Conservation (phyloP, 2,329 filamentous ascomycete species). For the Xylariaceae sp. region DNA sequence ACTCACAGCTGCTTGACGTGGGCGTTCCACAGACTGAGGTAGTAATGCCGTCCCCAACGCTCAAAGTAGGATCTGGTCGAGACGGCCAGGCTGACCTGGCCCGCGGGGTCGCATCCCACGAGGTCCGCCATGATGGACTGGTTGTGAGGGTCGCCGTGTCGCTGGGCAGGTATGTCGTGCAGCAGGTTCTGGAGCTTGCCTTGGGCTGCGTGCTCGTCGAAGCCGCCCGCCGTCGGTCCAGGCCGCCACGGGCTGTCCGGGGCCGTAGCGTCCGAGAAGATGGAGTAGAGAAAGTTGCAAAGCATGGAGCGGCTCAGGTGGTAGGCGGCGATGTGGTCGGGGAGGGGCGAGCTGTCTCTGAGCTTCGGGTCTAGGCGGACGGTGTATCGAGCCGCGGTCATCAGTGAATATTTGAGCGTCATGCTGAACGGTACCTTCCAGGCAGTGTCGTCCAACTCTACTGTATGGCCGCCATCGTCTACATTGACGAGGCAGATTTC, state of each 20-base stretch:
- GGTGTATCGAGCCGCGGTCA: too few species aligned
- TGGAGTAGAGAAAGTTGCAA: slow-evolving; percentile 39
- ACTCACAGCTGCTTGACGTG: slow-evolving; percentile 42
- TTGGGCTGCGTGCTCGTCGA: slow-evolving; percentile 8
- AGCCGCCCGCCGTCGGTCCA: too few species aligned
- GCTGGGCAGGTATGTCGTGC: slow-evolving; percentile 23
- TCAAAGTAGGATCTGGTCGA: slow-evolving; percentile 28
- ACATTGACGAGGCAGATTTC: slow-evolving; percentile 40
- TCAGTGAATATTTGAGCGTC: too few species aligned
- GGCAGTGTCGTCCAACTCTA: neutral
- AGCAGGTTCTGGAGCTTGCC: slow-evolving; percentile 24
- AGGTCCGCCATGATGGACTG: slow-evolving; percentile 43
- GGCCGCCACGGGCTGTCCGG: too few species aligned
- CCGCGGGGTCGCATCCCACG: neutral
- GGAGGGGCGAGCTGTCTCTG: too few species aligned
- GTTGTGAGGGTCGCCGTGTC: slow-evolving; percentile 32
- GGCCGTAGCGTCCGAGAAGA: too few species aligned
- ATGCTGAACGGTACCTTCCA: too few species aligned
- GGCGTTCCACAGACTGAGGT: slow-evolving; percentile 48
- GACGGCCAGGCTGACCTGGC: slow-evolving; percentile 45
- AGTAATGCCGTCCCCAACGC: slow-evolving; percentile 51
- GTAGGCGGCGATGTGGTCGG: slow-evolving; percentile 35
- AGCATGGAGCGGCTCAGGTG: slow-evolving; percentile 44
- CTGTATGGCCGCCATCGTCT: neutral
- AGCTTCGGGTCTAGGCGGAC: too few species aligned